These are phyloP conservation scores for Rhodotorula sp. DNA, from an alignment of 1,284 basidiomycete genomes.

Conservation along the genomic window DNA sequence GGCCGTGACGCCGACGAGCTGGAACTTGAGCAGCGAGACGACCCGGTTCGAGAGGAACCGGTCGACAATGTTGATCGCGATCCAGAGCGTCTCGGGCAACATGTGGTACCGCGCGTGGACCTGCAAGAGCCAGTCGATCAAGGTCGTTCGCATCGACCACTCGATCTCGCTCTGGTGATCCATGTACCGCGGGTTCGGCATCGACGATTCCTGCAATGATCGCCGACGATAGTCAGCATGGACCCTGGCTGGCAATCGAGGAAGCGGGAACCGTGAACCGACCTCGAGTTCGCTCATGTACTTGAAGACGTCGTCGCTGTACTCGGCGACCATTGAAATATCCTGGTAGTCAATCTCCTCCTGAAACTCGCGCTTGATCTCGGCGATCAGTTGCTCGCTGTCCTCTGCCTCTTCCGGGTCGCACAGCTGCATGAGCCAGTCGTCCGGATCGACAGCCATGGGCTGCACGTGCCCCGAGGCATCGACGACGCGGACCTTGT, in stretches of 20 bases:
- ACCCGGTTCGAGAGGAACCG: conserved; percentile 63
- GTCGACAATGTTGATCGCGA: conserved; percentile 65
- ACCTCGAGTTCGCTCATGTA: conserved; percentile 95
- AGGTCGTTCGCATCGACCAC: conserved; percentile 66
- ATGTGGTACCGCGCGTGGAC: conserved; percentile 66
- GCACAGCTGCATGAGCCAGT: conserved; percentile 29
- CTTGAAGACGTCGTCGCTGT: conserved; percentile 92
- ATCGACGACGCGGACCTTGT: conserved; percentile 31
- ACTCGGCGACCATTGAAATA: conserved; percentile 97
- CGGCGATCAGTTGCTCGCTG: conserved; percentile 41
- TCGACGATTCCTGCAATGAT: conserved; percentile 66
- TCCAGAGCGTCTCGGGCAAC: conserved; percentile 66
- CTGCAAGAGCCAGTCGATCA: conserved; percentile 61
- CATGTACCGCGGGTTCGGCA: conserved; percentile 96
- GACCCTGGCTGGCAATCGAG: background rate
- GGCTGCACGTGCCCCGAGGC: conserved; percentile 3
- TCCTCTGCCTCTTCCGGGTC: conserved; percentile 32
- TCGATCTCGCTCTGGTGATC: conserved; percentile 89
- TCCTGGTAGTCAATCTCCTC: conserved; percentile 77
- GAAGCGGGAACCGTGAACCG: conserved; percentile 6
- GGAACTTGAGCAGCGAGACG: conserved; percentile 62
- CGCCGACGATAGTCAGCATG: background rate
- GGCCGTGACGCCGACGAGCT: conserved; percentile 63
- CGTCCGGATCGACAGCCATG: conserved; percentile 28
- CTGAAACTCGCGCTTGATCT: conserved; percentile 49